Evolutionary conservation across 1,139 yeast genomes (phyloP).

Genomic region (Pichia sp.): DNA sequence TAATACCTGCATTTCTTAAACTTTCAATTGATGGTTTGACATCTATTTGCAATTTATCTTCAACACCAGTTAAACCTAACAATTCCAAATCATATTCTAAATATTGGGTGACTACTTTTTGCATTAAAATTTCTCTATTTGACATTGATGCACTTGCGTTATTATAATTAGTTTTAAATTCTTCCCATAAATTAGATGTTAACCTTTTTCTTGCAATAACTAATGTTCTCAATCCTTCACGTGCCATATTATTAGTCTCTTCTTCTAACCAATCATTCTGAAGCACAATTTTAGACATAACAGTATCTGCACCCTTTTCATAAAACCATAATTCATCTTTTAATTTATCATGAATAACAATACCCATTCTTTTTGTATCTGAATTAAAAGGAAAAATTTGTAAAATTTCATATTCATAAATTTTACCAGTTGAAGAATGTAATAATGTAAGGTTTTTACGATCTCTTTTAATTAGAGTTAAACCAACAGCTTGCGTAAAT

Average conservation of each 20-base stretch:
- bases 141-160: constrained; percentile 75
- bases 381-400: constrained; percentile 92
- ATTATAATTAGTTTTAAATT: constrained; percentile 58
- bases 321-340: constrained; percentile 75
- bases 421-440: constrained; percentile 54
- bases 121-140: constrained; percentile 71
- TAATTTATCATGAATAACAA: constrained; percentile 59
- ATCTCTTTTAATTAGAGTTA: constrained; percentile 74
- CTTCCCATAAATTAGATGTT: constrained; percentile 46
- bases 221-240: constrained; percentile 93
- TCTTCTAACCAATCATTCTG: constrained; percentile 95
- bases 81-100: constrained; percentile 82
- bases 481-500: constrained; percentile 82
- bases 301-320: constrained; percentile 95
- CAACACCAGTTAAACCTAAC: constrained; percentile 94
- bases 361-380: constrained; percentile 96
- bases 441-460: constrained; percentile 63
- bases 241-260: constrained; percentile 95
- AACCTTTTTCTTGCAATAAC: constrained; percentile 83
- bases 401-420: constrained; percentile 58
- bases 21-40: constrained; percentile 90
- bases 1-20: constrained; percentile 90
- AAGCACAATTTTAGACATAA: constrained; percentile 77
- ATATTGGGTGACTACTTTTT: constrained; percentile 56
- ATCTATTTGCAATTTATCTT: constrained; percentile 85